Percentiles rank a stretch among this genome's conserved stretches.
Evolutionary conservation across 75 land plant species (phyloP).

Genomic region (Pseudotsuga menziesii): DNA sequence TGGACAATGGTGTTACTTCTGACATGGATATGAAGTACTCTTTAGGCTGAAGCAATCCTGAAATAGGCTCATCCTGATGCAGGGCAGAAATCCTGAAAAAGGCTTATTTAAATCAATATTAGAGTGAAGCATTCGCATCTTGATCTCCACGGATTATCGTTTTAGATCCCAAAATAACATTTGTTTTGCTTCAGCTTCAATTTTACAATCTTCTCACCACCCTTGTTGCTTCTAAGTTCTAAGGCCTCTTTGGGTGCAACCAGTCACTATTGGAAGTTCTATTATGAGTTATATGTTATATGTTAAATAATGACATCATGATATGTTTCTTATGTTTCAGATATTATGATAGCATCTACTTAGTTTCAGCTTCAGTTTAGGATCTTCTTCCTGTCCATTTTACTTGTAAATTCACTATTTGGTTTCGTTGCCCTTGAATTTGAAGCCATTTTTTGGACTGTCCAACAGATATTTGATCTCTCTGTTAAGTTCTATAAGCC

Average conservation of each 20-base stretch:
- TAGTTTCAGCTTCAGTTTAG: not conserved
- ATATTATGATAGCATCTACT: not conserved
- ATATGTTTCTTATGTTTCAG: not conserved
- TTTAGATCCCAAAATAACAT: not conserved
- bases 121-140: not conserved
- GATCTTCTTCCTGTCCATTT: not conserved
- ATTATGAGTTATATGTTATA: not conserved
- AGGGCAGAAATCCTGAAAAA: not conserved
- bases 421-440: not conserved
- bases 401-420: not conserved
- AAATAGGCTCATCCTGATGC: too few relatives aligned
- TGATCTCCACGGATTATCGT: not conserved
- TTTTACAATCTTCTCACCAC: not conserved
- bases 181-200: not conserved
- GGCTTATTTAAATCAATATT: not conserved
- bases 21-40: too few relatives aligned
- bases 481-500: not conserved
- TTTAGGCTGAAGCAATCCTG: too few relatives aligned
- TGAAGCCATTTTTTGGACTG: not conserved
- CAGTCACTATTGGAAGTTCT: not conserved
- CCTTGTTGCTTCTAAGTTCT: not conserved
- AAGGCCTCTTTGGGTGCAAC: not conserved
- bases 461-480: not conserved
- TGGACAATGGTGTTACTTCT: too few relatives aligned
- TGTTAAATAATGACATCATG: not conserved